Conservation (phyloP, 331 rosid genomes). For the Dryas integrifolia region DNA sequence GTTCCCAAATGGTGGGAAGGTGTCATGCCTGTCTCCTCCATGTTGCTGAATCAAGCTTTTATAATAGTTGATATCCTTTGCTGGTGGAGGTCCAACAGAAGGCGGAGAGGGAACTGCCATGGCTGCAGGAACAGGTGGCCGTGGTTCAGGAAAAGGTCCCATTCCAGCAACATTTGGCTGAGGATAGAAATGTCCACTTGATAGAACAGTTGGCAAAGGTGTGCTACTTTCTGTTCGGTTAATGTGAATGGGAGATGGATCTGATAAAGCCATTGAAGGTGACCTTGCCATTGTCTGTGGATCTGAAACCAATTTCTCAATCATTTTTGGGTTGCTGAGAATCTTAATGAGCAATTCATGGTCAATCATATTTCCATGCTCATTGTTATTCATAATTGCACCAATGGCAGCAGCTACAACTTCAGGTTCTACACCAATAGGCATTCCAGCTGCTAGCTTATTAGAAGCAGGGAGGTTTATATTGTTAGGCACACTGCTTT, state of each 20-base stretch:
- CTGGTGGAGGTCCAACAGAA: conserved; percentile 43
- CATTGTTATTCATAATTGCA: conserved; percentile 58
- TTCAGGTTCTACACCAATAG: conserved; percentile 40
- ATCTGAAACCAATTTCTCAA: conserved; percentile 70
- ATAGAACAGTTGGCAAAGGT: conserved; percentile 32
- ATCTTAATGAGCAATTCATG: conserved; percentile 66
- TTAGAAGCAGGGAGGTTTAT: conserved; percentile 25
- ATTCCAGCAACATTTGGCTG: conserved; percentile 35
- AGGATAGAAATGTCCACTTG: conserved; percentile 45
- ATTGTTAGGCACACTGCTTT: conserved; percentile 21
- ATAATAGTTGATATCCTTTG: conserved; percentile 68
- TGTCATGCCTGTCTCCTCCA: conserved; percentile 78
- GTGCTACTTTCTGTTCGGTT: conserved; percentile 36
- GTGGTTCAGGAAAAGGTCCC: conserved; percentile 41
- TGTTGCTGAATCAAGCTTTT: conserved; percentile 93
- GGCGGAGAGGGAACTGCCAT: conserved; percentile 42
- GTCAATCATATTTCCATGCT: conserved; percentile 67
- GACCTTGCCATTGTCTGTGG: conserved; percentile 43
- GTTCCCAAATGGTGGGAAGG: conserved; percentile 39
- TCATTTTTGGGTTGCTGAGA: conserved; percentile 72
- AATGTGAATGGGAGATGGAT: conserved; percentile 30
- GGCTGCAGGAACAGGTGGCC: conserved; percentile 35
- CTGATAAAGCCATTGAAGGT: conserved; percentile 38
- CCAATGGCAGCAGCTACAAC: conserved; percentile 61
- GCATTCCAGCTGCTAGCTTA: conserved; percentile 29